Evolutionary conservation across 192 early-diverging fungal species (phyloP).

Genomic region (Thamnidium elegans): DNA sequence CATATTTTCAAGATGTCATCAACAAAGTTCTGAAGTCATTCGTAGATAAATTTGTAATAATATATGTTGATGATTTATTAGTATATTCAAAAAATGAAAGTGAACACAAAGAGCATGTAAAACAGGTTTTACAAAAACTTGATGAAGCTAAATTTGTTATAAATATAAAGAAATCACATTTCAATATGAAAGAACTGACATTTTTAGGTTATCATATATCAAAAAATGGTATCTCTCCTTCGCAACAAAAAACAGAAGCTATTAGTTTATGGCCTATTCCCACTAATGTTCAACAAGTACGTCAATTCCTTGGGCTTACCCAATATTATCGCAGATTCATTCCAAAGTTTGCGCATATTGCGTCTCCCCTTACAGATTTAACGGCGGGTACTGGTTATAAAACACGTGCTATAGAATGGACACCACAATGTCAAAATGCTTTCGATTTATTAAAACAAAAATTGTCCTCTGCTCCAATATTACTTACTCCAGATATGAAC

Average conservation of each 20-base stretch:
- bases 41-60: slow-evolving; percentile 23
- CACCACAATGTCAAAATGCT: not conserved
- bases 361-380: slow-evolving; percentile 14
- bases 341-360: slow-evolving; percentile 11
- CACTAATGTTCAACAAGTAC: slow-evolving; percentile 15
- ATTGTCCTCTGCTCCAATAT: not conserved
- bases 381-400: slow-evolving; percentile 4
- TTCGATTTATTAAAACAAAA: slow-evolving; percentile 8
- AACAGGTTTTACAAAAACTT: slow-evolving; percentile 19
- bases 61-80: slow-evolving; percentile 47
- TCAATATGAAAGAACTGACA: slow-evolving; percentile 17
- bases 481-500: slow-evolving; percentile 10
- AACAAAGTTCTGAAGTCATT: slow-evolving; percentile 4
- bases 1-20: slow-evolving; percentile 23
- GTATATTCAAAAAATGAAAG: slow-evolving; percentile 30
- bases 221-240: slow-evolving; percentile 24
- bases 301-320: slow-evolving; percentile 24
- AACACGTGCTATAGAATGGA: slow-evolving; percentile 2
- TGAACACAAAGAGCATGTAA: slow-evolving; percentile 35
- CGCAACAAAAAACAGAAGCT: slow-evolving; percentile 23
- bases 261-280: slow-evolving; percentile 21
- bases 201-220: slow-evolving; percentile 35
- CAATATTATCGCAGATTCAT: slow-evolving; percentile 33
- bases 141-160: slow-evolving; percentile 13
- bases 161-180: slow-evolving; percentile 11